Evolutionary conservation across 768 basidiomycete species (phyloP).

Genomic region (Lactarius indigo): DNA sequence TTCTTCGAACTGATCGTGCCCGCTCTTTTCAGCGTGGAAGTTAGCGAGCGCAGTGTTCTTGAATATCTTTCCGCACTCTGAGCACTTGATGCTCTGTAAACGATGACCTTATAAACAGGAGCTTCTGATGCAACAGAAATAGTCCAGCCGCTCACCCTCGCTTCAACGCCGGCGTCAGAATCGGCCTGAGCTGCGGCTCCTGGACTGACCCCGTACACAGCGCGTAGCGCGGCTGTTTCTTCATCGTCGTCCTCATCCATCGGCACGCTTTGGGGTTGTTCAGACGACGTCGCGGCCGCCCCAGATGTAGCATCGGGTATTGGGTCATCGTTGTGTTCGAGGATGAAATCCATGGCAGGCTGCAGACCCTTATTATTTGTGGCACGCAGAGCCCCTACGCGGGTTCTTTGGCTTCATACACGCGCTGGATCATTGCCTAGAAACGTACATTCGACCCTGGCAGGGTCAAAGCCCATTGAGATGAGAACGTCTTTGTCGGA

Average conservation of each 20-base stretch:
- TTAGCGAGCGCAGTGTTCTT: conserved; percentile 82
- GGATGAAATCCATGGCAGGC: conserved; percentile 84
- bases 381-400: conserved; percentile 82
- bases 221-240: conserved; percentile 59
- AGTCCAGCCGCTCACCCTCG: conserved; percentile 49
- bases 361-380: conserved; percentile 83
- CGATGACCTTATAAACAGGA: neutral
- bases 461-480: conserved; percentile 83
- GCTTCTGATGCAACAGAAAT: neutral
- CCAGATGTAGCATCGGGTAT: conserved; percentile 54
- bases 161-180: conserved; percentile 46
- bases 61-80: conserved; percentile 83
- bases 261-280: conserved; percentile 28
- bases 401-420: neutral
- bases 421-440: conserved; percentile 1
- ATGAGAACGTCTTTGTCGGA: conserved; percentile 71
- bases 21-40: conserved; percentile 92
- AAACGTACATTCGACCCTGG: conserved; percentile 79
- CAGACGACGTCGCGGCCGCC: conserved; percentile 27
- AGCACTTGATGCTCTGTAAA: conserved; percentile 75
- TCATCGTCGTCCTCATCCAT: conserved; percentile 73
- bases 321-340: conserved; percentile 74
- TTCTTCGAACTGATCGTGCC: conserved; percentile 95
- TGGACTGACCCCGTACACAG: conserved; percentile 41
- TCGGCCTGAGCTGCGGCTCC: conserved; percentile 35